A percentile compares a stretch with the other conserved stretches of the same genome.
Evolutionary conservation across 1,284 basidiomycete genomes (phyloP).

Genomic region (Apiotrichum sp.): DNA sequence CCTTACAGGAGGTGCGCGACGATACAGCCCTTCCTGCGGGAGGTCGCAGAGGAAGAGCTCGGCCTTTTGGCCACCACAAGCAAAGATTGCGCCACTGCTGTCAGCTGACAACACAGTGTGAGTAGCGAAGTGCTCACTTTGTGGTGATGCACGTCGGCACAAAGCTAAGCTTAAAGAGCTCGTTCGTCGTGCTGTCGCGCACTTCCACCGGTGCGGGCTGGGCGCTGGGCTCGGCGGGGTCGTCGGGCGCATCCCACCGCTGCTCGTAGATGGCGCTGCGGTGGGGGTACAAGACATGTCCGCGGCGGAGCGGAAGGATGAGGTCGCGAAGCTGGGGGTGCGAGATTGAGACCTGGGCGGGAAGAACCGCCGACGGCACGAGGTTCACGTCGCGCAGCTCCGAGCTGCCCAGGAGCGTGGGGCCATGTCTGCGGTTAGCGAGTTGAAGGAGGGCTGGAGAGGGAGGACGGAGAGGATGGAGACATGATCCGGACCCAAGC

Average conservation of each 20-base stretch:
- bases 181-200: constrained; percentile 1
- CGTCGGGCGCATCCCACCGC: constrained; percentile 16
- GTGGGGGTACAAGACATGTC: constrained; percentile 35
- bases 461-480: no score
- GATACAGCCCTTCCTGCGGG: constrained; percentile 11
- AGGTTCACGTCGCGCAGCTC: constrained; percentile 39
- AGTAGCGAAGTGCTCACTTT: constrained; percentile 26
- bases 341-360: constrained; percentile 39
- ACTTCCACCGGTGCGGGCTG: not conserved
- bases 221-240: constrained; percentile 2
- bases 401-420: constrained; percentile 19
- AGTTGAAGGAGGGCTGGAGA: no score
- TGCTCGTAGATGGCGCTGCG: constrained; percentile 31
- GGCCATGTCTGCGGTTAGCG: no score
- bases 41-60: constrained; percentile 40
- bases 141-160: constrained; percentile 41
- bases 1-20: constrained; percentile 14
- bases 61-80: constrained; percentile 45
- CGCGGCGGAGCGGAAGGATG: constrained; percentile 34
- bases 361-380: constrained; percentile 24
- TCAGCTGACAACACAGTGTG: constrained; percentile 1
- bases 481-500: no score
- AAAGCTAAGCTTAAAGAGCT: constrained; percentile 32
- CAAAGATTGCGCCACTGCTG: constrained; percentile 30
- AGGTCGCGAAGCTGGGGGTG: constrained; percentile 46